Conservation (phyloP, 108 stramenopile genomes). For the Nitzschia inconspicua region DNA sequence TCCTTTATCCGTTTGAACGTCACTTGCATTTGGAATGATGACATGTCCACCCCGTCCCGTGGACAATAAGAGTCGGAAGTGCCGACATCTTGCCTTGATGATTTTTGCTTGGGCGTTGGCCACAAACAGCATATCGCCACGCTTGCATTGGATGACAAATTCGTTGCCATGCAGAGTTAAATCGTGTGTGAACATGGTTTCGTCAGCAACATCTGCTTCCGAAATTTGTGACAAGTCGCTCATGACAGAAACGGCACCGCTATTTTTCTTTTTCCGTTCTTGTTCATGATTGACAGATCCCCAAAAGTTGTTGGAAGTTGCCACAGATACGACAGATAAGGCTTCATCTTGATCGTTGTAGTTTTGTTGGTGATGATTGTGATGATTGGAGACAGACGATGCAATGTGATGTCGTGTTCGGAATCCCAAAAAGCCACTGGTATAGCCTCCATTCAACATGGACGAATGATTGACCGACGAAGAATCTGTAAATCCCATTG, state of each 20-base stretch:
- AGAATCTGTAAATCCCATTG: too few relatives aligned
- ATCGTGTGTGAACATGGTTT: neutral
- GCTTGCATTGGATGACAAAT: conserved; percentile 20
- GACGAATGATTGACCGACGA: too few relatives aligned
- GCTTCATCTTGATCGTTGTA: neutral
- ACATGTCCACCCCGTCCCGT: neutral
- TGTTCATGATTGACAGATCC: neutral
- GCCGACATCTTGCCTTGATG: conserved; percentile 7
- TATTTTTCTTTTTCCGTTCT: neutral
- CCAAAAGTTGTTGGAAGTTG: too few relatives aligned
- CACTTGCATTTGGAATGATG: neutral
- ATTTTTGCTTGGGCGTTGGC: conserved; percentile 1
- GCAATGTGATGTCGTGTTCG: too few relatives aligned
- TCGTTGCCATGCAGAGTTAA: neutral
- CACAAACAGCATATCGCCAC: conserved; percentile 18
- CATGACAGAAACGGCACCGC: neutral
- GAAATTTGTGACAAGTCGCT: neutral
- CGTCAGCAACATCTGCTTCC: neutral
- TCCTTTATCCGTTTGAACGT: neutral
- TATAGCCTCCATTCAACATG: too few relatives aligned
- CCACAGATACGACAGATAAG: neutral
- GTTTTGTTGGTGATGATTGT: neutral
- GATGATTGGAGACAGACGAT: neutral
- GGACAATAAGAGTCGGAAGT: conserved; percentile 1
- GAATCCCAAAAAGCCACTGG: neutral